A percentile compares a stretch with the other conserved stretches of the same genome.
phyloP scores from a whole-genome alignment of 306 rosid species.

The Sophora flavescens region DNA sequence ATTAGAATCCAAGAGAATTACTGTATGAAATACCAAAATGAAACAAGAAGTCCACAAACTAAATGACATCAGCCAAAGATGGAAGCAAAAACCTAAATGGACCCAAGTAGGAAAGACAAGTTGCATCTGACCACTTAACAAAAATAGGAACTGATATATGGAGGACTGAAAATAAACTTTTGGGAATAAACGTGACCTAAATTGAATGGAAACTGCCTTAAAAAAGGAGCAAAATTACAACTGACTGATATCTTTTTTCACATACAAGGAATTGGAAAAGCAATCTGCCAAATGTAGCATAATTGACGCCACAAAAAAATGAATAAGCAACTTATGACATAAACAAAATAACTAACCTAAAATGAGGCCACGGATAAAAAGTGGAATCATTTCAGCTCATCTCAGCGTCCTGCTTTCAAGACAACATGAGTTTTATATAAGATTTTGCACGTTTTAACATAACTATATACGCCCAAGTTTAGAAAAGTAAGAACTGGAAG shows the following conservation, averaged over 20 bases:
- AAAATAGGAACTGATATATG: constrained; percentile 39
- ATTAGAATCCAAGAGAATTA: background rate
- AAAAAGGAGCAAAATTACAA: constrained; percentile 28
- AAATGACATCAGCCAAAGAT: background rate
- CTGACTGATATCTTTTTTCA: constrained; percentile 47
- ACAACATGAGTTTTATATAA: constrained; percentile 73
- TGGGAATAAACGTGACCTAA: constrained; percentile 30
- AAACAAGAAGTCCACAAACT: background rate
- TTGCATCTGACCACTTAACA: constrained; percentile 19
- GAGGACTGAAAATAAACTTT: constrained; percentile 26
- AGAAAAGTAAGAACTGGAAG: constrained; percentile 62
- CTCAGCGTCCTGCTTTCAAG: constrained; percentile 77
- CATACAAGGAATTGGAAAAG: constrained; percentile 55
- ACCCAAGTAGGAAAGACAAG: constrained; percentile 20
- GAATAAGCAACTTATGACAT: constrained; percentile 58
- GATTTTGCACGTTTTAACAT: constrained; percentile 55
- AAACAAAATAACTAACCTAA: constrained; percentile 79
- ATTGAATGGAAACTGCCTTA: constrained; percentile 22
- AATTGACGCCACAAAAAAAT: constrained; percentile 58
- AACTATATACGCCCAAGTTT: constrained; percentile 65
- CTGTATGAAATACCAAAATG: constrained; percentile 1
- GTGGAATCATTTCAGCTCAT: constrained; percentile 82
- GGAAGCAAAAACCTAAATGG: constrained; percentile 4
- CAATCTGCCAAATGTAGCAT: constrained; percentile 61
- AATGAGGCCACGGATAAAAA: constrained; percentile 78